Percentiles rank a stretch among this genome's conserved stretches.
Evolutionary conservation across 495 filamentous ascomycete species (phyloP).

Genomic region (Echria macrotheca): DNA sequence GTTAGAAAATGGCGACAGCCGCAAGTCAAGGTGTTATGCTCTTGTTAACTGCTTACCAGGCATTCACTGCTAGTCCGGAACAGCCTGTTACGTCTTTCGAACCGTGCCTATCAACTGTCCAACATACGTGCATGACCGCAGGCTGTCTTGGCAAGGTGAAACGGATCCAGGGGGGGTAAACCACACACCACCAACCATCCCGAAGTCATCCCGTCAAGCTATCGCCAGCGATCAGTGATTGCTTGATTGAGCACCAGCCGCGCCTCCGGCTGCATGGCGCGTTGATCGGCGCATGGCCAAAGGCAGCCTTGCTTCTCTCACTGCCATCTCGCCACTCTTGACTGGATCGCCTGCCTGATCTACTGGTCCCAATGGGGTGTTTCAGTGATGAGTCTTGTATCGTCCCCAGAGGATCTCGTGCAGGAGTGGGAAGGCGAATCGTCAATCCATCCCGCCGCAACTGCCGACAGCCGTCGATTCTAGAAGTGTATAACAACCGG

Average conservation of each 20-base stretch:
- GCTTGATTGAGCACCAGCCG: too few relatives aligned
- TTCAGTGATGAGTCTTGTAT: constrained; percentile 17
- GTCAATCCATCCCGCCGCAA: not conserved
- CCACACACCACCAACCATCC: not conserved
- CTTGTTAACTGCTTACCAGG: not conserved
- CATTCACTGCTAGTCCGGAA: not conserved
- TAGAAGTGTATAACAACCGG: constrained; percentile 12
- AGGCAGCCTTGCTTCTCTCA: not conserved
- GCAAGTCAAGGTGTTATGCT: not conserved
- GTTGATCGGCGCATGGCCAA: not conserved
- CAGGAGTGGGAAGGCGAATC: not conserved
- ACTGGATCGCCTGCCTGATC: constrained; percentile 1
- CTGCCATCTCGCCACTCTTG: not conserved
- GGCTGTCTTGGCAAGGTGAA: constrained; percentile 20
- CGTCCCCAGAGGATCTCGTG: too few relatives aligned
- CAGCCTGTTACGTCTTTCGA: not conserved
- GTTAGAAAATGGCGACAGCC: constrained; percentile 1
- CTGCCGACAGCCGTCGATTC: not conserved
- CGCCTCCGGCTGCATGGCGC: too few relatives aligned
- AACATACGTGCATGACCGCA: constrained; percentile 8
- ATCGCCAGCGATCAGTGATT: not conserved
- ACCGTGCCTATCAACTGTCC: not conserved
- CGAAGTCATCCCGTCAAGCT: not conserved
- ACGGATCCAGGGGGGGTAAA: constrained; percentile 14
- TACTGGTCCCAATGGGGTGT: not conserved